Conservation (phyloP, 2,329 filamentous ascomycete genomes). For the Trichothecium sympodiale region DNA sequence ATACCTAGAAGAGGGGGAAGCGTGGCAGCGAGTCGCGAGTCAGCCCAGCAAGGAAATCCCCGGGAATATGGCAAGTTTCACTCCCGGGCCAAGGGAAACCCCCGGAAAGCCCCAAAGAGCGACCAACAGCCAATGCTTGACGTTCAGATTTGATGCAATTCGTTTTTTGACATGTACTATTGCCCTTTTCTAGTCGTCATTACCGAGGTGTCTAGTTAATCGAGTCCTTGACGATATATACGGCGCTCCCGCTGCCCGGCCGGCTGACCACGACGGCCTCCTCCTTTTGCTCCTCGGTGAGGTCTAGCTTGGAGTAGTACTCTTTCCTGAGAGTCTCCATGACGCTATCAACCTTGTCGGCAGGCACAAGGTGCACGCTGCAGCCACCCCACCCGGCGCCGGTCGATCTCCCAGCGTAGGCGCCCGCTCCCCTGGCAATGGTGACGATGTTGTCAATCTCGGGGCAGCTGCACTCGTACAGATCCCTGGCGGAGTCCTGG, state of each 20-base stretch:
- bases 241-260: constrained; percentile 63
- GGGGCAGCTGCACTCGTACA: constrained; percentile 85
- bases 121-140: no score
- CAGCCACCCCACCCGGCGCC: constrained; percentile 97
- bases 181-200: no score
- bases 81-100: no score
- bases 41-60: no score
- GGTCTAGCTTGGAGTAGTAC: constrained; percentile 63
- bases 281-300: constrained; percentile 60
- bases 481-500: constrained; percentile 73
- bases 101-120: no score
- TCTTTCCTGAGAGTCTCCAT: constrained; percentile 66
- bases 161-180: no score
- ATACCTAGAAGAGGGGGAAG: no score
- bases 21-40: no score
- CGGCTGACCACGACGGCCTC: constrained; percentile 82
- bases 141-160: no score
- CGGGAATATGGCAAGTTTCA: no score
- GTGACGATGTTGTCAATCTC: constrained; percentile 84
- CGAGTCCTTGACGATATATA: constrained; percentile 29
- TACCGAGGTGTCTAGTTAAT: background rate
- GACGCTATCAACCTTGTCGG: constrained; percentile 68
- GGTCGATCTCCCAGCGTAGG: constrained; percentile 76
- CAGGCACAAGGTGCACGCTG: constrained; percentile 84
- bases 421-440: constrained; percentile 67